Evolutionary conservation across 352 stramenopile genomes (phyloP), one percentile per base, ranked within the genome.

Genomic region (Blastocystis hominis): DNA sequence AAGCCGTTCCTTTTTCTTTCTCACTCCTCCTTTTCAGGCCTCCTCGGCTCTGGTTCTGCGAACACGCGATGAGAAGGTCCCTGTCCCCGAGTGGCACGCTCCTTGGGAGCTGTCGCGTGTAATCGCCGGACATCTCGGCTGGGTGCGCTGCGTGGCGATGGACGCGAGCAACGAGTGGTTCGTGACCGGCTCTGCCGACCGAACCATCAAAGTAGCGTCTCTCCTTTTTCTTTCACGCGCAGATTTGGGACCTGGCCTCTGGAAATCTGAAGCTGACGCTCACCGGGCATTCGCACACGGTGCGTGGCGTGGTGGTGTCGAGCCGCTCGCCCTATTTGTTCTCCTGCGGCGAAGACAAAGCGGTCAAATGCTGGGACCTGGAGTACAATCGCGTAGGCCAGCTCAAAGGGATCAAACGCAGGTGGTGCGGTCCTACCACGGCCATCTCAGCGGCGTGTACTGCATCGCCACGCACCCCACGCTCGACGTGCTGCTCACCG

Each of bases 101-200:
- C 95, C 96, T 2, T 99, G 96, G 96, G 97, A 98, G 90, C 91
- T 99, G 88, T 94, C 95, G 78, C 94, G 94, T 55, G 96, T 98
- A n/a, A 93, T 98, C 75, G 93, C 86, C 0, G 91, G 90, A 10
- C 91, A 93, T 86, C 66, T 92, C 44, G 95, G 95, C 7, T 99
- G 96, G 96, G 97, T 99, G 38, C 94, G 96, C 53, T 96, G 93
- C 24, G 93, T 99, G 40, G 95, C 96, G 0, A 95, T 99, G 66
- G 96, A 99, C 91, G 95, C 96, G 36, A 96, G 94, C 20, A 99
- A 99, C 90, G 93, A 98, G 88, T 98, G 94, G 94, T 98, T 99
- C 89, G 96, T 96, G 56, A 99, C 95, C 5, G 96, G 97, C 66
- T 94, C 94, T 0, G 94, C 94, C 24, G 97, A 99, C 92, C 92